A percentile compares a stretch with the other conserved stretches of the same genome.
Conservation (phyloP, 2,329 filamentous ascomycete species). For the Clathrospora elynae region DNA sequence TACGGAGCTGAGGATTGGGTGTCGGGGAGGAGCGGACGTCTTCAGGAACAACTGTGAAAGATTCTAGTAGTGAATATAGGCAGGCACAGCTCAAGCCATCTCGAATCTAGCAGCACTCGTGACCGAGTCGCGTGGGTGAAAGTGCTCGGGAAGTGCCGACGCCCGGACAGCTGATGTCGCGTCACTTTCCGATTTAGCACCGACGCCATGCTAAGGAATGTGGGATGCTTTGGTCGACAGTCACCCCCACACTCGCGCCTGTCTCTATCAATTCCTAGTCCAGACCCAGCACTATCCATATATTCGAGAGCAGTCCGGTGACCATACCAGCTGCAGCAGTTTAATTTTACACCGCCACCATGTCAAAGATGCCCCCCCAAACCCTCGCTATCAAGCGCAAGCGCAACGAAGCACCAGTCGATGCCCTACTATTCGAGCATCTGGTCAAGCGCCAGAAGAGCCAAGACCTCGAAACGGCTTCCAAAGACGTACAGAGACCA, state of each 20-base stretch:
- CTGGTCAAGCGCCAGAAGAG: slow-evolving; percentile 31
- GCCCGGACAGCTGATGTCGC: slow-evolving; percentile 21
- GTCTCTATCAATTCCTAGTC: not conserved
- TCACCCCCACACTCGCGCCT: too few species aligned
- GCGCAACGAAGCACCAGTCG: slow-evolving; percentile 62
- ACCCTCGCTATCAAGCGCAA: slow-evolving; percentile 58
- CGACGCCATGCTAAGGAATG: slow-evolving; percentile 10
- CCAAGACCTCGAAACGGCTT: slow-evolving; percentile 1
- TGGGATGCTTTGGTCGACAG: slow-evolving; percentile 15
- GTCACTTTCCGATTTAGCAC: slow-evolving; percentile 4
- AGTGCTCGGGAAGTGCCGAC: slow-evolving; percentile 5
- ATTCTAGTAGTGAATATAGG: slow-evolving; percentile 12
- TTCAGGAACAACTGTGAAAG: slow-evolving; percentile 1
- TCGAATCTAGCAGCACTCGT: slow-evolving; percentile 16
- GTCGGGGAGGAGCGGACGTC: slow-evolving; percentile 17
- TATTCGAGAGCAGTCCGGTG: too few species aligned
- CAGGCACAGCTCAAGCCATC: slow-evolving; percentile 28
- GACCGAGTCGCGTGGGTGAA: slow-evolving; percentile 26
- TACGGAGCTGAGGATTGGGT: not conserved
- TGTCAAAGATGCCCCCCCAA: slow-evolving; percentile 34
- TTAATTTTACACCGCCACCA: too few species aligned
- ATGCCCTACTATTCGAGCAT: slow-evolving; percentile 50
- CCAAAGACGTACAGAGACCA: slow-evolving; percentile 5
- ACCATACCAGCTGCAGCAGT: too few species aligned
- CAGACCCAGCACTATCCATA: not conserved